Evolutionary conservation across 768 basidiomycete species (phyloP).

Genomic region (Leccinum uliginosum): DNA sequence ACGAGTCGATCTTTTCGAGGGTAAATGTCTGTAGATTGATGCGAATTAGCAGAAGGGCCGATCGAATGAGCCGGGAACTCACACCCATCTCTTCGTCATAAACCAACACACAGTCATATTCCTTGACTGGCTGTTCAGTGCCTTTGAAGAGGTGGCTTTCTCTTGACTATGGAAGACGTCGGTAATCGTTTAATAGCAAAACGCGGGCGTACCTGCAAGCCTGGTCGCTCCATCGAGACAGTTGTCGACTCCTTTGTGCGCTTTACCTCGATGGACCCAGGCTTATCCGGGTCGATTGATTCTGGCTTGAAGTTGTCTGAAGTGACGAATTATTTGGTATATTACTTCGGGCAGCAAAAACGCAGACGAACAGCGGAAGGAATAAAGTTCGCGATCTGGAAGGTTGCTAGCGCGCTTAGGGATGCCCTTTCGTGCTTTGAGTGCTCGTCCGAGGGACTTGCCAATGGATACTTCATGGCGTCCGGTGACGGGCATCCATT

Average conservation of each 20-base stretch:
- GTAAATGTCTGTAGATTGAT: conserved; percentile 52
- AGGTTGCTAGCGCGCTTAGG: conserved; percentile 39
- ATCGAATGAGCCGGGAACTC: conserved; percentile 22
- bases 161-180: conserved; percentile 35
- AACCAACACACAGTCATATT: conserved; percentile 73
- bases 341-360: background rate
- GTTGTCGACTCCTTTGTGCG: conserved; percentile 47
- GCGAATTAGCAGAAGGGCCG: conserved; percentile 7
- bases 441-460: conserved; percentile 54
- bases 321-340: background rate
- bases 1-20: conserved; percentile 72
- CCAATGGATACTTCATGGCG: conserved; percentile 58
- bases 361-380: conserved; percentile 62
- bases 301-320: conserved; percentile 76
- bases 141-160: conserved; percentile 58
- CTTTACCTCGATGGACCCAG: conserved; percentile 62
- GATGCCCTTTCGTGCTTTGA: conserved; percentile 63
- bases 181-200: background rate
- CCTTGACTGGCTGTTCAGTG: conserved; percentile 53
- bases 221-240: conserved; percentile 62
- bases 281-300: conserved; percentile 60
- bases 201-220: conserved; percentile 46
- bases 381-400: conserved; percentile 68
- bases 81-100: conserved; percentile 75
- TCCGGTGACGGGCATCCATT: conserved; percentile 61